Evolutionary conservation across 371 early-diverging fungal genomes (phyloP).

Genomic region (Mucor plumbeus): DNA sequence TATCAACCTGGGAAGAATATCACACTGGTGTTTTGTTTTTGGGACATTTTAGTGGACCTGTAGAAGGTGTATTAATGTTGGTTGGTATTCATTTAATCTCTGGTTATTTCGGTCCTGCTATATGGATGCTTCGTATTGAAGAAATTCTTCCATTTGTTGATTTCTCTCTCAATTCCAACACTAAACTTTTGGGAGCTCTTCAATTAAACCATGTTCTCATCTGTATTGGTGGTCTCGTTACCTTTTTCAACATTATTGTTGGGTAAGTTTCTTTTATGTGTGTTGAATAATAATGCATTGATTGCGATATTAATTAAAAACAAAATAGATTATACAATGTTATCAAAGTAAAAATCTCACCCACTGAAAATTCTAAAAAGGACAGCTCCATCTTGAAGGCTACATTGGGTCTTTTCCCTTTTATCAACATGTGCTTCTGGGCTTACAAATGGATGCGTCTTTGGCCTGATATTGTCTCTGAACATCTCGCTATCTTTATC

Average conservation of each 20-base stretch:
- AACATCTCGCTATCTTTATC: conserved; percentile 72
- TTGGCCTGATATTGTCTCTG: conserved; percentile 69
- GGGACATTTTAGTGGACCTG: conserved; percentile 94
- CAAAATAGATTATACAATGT: conserved; percentile 34
- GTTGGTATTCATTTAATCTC: conserved; percentile 68
- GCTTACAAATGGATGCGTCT: conserved; percentile 72
- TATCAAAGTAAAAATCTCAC: conserved; percentile 33
- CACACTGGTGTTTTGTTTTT: conserved; percentile 92
- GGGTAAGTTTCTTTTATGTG: conserved; percentile 43
- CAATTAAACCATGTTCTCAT: conserved; percentile 70
- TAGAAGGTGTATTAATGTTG: conserved; percentile 91
- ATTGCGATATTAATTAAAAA: neutral
- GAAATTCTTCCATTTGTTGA: conserved; percentile 38
- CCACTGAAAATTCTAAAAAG: conserved; percentile 51
- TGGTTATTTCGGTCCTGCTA: conserved; percentile 56
- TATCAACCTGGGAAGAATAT: conserved; percentile 96
- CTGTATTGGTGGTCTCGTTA: conserved; percentile 56
- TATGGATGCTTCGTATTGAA: conserved; percentile 44
- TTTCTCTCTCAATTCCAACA: conserved; percentile 24
- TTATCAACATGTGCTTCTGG: conserved; percentile 57
- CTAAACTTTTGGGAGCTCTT: conserved; percentile 51
- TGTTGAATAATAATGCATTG: neutral
- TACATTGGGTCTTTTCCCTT: conserved; percentile 68
- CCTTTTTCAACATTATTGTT: conserved; percentile 64
- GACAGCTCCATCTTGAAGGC: conserved; percentile 59